Percentiles rank a stretch among this genome's conserved stretches.
Conservation (phyloP, 2,329 filamentous ascomycete species). For the Aureobasidium vineae region DNA sequence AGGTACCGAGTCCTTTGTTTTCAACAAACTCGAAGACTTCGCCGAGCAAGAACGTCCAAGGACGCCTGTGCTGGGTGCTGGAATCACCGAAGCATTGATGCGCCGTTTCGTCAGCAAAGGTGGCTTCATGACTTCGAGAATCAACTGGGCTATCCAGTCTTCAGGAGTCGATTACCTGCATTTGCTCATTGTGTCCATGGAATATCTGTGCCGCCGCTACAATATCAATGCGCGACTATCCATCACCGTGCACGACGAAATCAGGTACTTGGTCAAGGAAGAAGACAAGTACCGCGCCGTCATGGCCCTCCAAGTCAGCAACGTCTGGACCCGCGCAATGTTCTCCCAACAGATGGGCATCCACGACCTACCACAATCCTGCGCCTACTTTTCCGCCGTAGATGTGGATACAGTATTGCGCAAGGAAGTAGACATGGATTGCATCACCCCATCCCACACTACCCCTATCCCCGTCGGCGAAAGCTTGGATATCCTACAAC, state of each 20-base stretch:
- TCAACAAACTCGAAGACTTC: slow-evolving; percentile 97
- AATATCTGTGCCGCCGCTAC: slow-evolving; percentile 82
- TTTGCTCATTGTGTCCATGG: slow-evolving; percentile 89
- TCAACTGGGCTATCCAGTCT: slow-evolving; percentile 99
- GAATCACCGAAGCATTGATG: slow-evolving; percentile 95
- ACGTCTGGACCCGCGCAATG: slow-evolving; percentile 96
- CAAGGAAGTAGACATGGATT: slow-evolving; percentile 98
- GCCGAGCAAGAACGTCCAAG: slow-evolving; percentile 88
- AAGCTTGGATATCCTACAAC: slow-evolving; percentile 74
- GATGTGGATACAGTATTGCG: slow-evolving; percentile 95
- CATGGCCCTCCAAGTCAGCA: slow-evolving; percentile 90
- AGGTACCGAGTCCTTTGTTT: slow-evolving; percentile 95
- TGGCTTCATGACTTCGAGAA: slow-evolving; percentile 90
- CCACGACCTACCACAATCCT: slow-evolving; percentile 87
- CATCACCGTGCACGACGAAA: slow-evolving; percentile 97
- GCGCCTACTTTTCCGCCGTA: slow-evolving; percentile 92
- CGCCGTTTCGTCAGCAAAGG: slow-evolving; percentile 81
- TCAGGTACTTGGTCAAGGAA: slow-evolving; percentile 84
- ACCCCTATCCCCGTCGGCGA: slow-evolving; percentile 79
- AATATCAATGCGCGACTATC: slow-evolving; percentile 81
- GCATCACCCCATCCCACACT: slow-evolving; percentile 83
- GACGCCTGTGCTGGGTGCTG: slow-evolving; percentile 88
- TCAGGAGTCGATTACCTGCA: slow-evolving; percentile 97
- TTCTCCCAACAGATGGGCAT: slow-evolving; percentile 97
- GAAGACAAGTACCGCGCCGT: slow-evolving; percentile 85